Base-by-base conservation (phyloP, 768 basidiomycete genomes). In the Amanita muscaria region DNA sequence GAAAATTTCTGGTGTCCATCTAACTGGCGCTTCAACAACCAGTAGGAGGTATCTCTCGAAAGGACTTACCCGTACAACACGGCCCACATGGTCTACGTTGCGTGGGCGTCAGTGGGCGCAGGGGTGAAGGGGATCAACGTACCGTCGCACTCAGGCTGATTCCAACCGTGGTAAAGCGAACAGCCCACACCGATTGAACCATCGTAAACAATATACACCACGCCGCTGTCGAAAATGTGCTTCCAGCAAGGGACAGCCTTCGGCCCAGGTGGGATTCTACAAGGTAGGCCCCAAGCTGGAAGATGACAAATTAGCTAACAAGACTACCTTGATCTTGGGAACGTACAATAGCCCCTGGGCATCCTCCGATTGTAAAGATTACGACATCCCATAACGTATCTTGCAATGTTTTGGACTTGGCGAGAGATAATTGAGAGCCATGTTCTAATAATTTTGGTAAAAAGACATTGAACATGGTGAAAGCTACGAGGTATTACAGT, bases 381-480 rank as follows among this genome's bases (percentile, higher is more conserved):
- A 85, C 77, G n/a, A 90, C 82, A 54, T 92, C 88, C 81, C 85
- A 85, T 29, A 93, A 53, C 34, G 77, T 83, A 45, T 73, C 76
- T 52, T 76, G 72, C 12, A 82, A 58, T 1, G 73, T 68, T 54
- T 76, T 74, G 1, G 68, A 34, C 9, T 31, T n/a, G 3, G 21
- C 57, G 10, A 40, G 22, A 9, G 50, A 51, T 9, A 64, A 23
- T 14, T 51, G 52, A 9, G 64, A 43, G 15, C 76, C 66, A 21
- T 74, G 73, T 64, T 94, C 91, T 29, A 94, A 64, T 9, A 92
- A 66, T 56, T 88, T 93, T 0, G 91, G 91, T 15, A 92, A 72
- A 57, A 78, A 94, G 21, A 91, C 88, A 56, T 93, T 94, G 63
- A 94, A 93, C 81, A 94, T 90, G 2, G 88, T 91, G 55, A 80